Percentiles rank a stretch among this genome's conserved stretches.
Conservation (phyloP, 306 rosid species). For the Luffa aegyptiaca region DNA sequence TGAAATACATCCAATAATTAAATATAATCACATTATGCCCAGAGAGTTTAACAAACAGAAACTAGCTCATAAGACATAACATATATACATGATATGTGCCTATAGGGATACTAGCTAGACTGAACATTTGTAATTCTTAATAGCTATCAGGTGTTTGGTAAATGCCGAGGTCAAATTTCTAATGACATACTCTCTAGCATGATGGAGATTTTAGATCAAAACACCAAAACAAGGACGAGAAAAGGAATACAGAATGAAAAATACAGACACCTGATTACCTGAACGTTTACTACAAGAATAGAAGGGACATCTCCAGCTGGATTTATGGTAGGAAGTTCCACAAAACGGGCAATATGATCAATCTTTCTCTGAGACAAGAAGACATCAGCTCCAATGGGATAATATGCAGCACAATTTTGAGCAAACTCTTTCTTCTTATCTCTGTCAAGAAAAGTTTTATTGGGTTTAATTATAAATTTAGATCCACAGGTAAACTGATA, state of each 20-base stretch:
- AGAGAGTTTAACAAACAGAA: neutral
- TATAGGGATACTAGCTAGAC: neutral
- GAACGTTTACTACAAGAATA: constrained; percentile 75
- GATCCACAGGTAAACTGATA: neutral
- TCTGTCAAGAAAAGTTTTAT: constrained; percentile 31
- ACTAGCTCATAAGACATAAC: neutral
- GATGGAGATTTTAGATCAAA: neutral
- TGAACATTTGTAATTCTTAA: neutral
- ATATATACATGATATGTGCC: neutral
- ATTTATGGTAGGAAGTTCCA: constrained; percentile 69
- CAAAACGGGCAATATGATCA: constrained; percentile 90
- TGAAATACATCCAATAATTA: neutral
- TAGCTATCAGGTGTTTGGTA: neutral
- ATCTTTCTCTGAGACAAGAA: constrained; percentile 65
- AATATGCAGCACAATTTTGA: constrained; percentile 60
- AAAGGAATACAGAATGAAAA: neutral
- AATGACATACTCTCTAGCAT: neutral
- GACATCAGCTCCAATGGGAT: constrained; percentile 77
- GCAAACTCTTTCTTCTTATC: constrained; percentile 93
- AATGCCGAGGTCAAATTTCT: neutral
- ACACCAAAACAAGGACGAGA: neutral
- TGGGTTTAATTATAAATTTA: neutral
- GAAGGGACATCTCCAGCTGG: constrained; percentile 62
- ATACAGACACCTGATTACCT: constrained; percentile 75
- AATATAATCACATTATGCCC: neutral